Evolutionary conservation across 2,329 filamentous ascomycete genomes (phyloP).

Genomic region (Penicillium sp.): DNA sequence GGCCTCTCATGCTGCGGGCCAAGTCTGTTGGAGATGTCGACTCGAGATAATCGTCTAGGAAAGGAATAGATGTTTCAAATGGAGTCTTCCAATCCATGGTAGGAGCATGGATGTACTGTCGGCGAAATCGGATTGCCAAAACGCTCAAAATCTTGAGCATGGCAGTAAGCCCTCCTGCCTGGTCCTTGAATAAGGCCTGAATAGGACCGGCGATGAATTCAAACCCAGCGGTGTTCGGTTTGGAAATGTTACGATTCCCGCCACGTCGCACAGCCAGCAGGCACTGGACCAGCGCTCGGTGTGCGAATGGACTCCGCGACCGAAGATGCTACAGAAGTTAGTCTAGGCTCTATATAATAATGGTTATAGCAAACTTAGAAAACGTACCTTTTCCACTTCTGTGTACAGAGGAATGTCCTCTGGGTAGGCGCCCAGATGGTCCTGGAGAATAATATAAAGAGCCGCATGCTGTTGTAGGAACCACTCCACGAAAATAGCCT

Average conservation of each 20-base stretch:
- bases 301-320: slow-evolving; percentile 39
- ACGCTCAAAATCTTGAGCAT: slow-evolving; percentile 42
- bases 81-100: slow-evolving; percentile 37
- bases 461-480: slow-evolving; percentile 42
- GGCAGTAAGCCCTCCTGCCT: slow-evolving; percentile 30
- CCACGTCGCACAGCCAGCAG: slow-evolving; percentile 27
- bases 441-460: slow-evolving; percentile 35
- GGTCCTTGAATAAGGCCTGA: slow-evolving; percentile 37
- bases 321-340: slow-evolving; percentile 34
- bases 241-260: slow-evolving; percentile 14
- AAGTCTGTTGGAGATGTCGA: slow-evolving; percentile 35
- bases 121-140: slow-evolving; percentile 36
- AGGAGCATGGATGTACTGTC: slow-evolving; percentile 35
- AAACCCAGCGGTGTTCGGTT: slow-evolving; percentile 24
- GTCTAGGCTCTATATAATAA: neutral
- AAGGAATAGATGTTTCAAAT: slow-evolving; percentile 34
- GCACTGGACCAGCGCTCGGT: slow-evolving; percentile 36
- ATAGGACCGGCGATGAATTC: slow-evolving; percentile 42
- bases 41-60: slow-evolving; percentile 38
- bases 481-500: slow-evolving; percentile 37
- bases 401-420: slow-evolving; percentile 34
- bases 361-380: neutral
- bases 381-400: slow-evolving; percentile 40
- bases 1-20: slow-evolving; percentile 32
- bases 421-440: slow-evolving; percentile 34